Evolutionary conservation across 441 rosid species (phyloP), one percentile per base, ranked within the genome.

Genomic region (Aleurites moluccanus): DNA sequence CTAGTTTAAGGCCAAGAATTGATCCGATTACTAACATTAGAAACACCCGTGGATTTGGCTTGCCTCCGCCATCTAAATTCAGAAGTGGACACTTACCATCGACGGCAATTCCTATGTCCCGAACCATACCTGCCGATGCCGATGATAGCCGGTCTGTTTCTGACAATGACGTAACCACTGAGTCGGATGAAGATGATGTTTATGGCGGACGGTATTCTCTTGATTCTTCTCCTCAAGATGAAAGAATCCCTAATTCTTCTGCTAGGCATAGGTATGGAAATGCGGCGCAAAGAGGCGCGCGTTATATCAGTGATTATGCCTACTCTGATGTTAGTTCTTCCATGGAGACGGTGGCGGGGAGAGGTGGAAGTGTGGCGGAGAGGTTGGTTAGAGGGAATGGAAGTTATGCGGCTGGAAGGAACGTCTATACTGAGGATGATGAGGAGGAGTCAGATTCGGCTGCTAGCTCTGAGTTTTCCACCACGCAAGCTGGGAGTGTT

Each of bases 261-360:
- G 77, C 78, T 52, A 62, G 60, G 28, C 76, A 67, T 61, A 82
- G 87, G 33, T 81, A 69, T 73, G 85, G 85, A 44, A 83, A 79
- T 71, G 71, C 75, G 10, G 68, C 44, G 1, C 78, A 55, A 27
- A 82, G 88, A 75, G 81, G 66, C 45, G 61, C 80, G 7, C 85
- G 75, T 60, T 86, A 88, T 72, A 84, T 83, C 0, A 88, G 88
- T 80, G 93, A 85, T 80, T 86, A 78, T 69, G 79, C 79, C 11
- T 85, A 85, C 77, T 93, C 99, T 13, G 97, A 96, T 80, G 93
- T 92, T 64, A 92, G 92, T 75, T 93, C 98, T n/a, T 96, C 98
- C 0, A 82, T 83, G 93, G 99, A 93, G 62, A 91, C 96, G 25
- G 49, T 87, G 60, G 81, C 81, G 2, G 90, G 81, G 52, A 79